Evolutionary conservation across 805 yeast genomes (phyloP), one percentile per base, ranked within the genome.

Genomic region (Starmerella geochares): DNA sequence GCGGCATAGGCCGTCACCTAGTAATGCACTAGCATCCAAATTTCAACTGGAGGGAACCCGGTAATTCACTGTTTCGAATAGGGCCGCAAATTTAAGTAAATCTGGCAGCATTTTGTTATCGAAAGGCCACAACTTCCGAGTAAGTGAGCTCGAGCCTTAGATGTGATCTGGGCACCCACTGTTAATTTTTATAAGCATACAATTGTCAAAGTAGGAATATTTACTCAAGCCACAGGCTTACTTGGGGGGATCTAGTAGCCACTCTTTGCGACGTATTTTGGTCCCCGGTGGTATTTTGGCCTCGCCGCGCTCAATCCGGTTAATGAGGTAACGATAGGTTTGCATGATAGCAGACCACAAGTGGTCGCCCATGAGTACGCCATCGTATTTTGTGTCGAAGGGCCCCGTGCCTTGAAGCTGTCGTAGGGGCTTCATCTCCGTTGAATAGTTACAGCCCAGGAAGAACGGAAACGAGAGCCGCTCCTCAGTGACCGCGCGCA

Each of bases 401-500:
- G 44, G 44, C 2, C 44, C 44, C 17, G 28, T 29, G 16, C 39
- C 27, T 14, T 6, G 33, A 33, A 52, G 50, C 46, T 49, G 48
- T 9, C 50, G 53, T 4, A 52, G 29, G n/a, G 55, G 55, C 19
- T 21, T 17, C 23, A 52, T 29, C 16, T 17, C 35, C 11, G 51
- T 46, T 24, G 47, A 16, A 32, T 52, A 52, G 48, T 46, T 47
- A 31, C 47, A 33, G 13, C 45, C 50, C 19, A 19, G 21, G 25
- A 52, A 52, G 24, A 49, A n/a, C 13, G 55, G 55, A 47, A 67
- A 24, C 65, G 59, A 9, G 66, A 60, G 9, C 50, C 60, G 41
- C 54, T 55, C 24, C 67, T 62, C 40, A 64, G 53, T 1, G 79
- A 80, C 19, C 71, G 68, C 46, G 67, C 56, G 42, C 8, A 77